Evolutionary conservation across 306 rosid species (phyloP), one percentile per base, ranked within the genome.

Genomic region (Prunus campanulata): DNA sequence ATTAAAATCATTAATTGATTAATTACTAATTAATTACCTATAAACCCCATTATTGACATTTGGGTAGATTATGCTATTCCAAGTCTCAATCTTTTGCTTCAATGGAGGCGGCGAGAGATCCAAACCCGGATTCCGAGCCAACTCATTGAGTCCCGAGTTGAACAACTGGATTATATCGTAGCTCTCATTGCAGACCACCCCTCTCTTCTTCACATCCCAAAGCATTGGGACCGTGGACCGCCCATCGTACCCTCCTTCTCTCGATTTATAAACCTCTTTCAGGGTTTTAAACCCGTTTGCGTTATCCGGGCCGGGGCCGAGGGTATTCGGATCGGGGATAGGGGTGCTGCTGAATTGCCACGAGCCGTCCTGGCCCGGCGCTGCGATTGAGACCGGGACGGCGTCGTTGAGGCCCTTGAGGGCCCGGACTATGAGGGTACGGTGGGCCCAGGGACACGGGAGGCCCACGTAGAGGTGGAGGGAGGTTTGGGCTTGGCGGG

Each of bases 361-460:
- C 19, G 97, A 88, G 46, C 98, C 98, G 79, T 93, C 97, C 5
- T 5, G 25, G 1, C 97, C 96, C 4, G 98, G 96, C 0, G 90
- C 80, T 16, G 93, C 96, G 9, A 93, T 74, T 5, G 98, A 91
- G 13, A 91, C 86, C 11, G 92, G 83, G 12, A 93, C 85, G 56
- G 91, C 90, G 3, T 83, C 88, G 22, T 94, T 88, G 52, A 94
- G 88, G 71, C 98, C 97, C 65, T 90, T 92, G 8, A 92, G 86
- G 2, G 91, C 95, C 6, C 96, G 93, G 19, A 94, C 97, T 66
- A 94, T 85, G 50, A 92, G 93, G 7, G 96, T 82, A 25, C 97
- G 90, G 90, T 92, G 97, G 81, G 98, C 98, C 98, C 98, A 95
- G 5, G 98, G 96, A 74, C 98, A 95, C 0, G 98, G 88, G 46